Base-by-base conservation (phyloP, 1,284 basidiomycete species). In the Irpex sp. region DNA sequence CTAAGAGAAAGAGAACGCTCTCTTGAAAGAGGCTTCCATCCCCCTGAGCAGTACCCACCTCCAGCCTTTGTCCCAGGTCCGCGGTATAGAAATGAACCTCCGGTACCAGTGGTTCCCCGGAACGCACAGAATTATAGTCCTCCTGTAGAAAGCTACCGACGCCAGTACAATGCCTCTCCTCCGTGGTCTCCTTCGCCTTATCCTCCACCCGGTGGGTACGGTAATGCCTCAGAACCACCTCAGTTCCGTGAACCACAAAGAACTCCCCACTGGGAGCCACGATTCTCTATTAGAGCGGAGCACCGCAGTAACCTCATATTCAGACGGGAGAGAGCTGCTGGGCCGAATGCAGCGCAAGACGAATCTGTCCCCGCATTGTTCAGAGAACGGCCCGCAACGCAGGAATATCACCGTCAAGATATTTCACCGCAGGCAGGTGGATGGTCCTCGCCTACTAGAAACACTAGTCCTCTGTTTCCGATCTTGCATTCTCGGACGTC, bases 141-240 rank as follows among this genome's bases (percentile, higher is more conserved):
- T 11, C 69, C 69, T 8, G 61, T 69, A 49, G 74, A 75, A 60
- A 69, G 65, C 7, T 73, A 74, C 56, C 69, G 72, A 61, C 71
- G 71, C 6, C 58, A 61, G n/a, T 69, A 67, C 38, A 68, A 70
- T 47, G 69, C 70, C 44, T 54, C 63, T 11, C 62, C 66, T 5
- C 52, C 66, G 5, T 72, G 70, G 70, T 56, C 48, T 37, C 56
- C 68, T 11, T 31, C 66, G 66, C 7, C 21, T 13, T 60, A 60
- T 36, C 47, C 38, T 51, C 48, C 15, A 19, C 21, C 21, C 3
- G 8, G n/a, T 34, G 34, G 48, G 11, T 31, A 38, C 19, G 48
- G 49, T 4, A 36, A 36, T 52, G 13, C 48, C 4, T 3, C 21
- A 17, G 58, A 60, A 21, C 3, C 26, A 26, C 26, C 34, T 15